Evolutionary conservation across 495 filamentous ascomycete genomes (phyloP).

Genomic region (Margaritispora aquatica): DNA sequence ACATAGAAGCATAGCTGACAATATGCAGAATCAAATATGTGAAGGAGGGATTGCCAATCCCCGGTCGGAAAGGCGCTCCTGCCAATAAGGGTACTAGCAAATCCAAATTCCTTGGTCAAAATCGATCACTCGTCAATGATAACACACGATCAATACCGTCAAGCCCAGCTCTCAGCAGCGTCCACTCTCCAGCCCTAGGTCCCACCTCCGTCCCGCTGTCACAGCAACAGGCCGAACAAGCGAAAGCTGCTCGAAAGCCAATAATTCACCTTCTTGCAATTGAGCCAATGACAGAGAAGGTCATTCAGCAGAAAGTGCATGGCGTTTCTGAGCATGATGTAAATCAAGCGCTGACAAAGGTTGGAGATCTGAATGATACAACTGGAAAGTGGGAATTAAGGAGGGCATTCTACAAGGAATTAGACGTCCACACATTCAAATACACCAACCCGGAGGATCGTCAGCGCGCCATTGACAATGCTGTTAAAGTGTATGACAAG

Average conservation of each 20-base stretch:
- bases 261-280: conserved; percentile 70
- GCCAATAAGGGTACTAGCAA: conserved; percentile 23
- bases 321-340: conserved; percentile 55
- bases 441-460: conserved; percentile 64
- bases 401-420: conserved; percentile 71
- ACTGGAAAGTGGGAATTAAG: conserved; percentile 59
- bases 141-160: conserved; percentile 54
- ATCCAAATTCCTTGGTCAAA: conserved; percentile 32
- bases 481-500: conserved; percentile 75
- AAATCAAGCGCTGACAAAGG: conserved; percentile 47
- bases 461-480: conserved; percentile 74
- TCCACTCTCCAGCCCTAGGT: conserved; percentile 42
- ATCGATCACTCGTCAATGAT: conserved; percentile 36
- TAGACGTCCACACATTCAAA: conserved; percentile 74
- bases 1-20: conserved; percentile 24
- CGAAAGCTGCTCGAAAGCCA: conserved; percentile 49
- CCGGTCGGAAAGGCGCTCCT: conserved; percentile 24
- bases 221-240: conserved; percentile 44
- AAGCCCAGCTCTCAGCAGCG: conserved; percentile 52
- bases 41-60: conserved; percentile 28
- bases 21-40: conserved; percentile 27
- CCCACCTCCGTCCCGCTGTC: conserved; percentile 42
- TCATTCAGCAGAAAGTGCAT: conserved; percentile 46
- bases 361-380: conserved; percentile 46
- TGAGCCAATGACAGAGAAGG: conserved; percentile 49